Evolutionary conservation across 352 stramenopile species (phyloP).

Genomic region (Globisporangium paddicum): DNA sequence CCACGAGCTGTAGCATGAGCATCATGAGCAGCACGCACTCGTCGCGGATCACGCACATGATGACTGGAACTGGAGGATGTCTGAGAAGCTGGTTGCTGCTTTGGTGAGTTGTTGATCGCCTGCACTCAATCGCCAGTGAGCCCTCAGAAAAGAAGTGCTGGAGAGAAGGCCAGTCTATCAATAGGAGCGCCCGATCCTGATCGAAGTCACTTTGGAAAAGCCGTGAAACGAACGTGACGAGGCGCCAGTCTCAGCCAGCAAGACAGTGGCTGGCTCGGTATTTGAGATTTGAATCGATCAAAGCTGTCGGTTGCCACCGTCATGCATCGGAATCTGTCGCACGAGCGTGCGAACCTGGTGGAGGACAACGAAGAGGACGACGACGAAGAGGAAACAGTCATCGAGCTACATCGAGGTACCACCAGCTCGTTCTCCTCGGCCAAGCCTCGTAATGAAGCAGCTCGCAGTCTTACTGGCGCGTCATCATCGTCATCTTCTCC

Average conservation of each 20-base stretch:
- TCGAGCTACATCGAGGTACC: conserved; percentile 23
- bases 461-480: not conserved
- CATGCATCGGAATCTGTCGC: not conserved
- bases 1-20: conserved; percentile 32
- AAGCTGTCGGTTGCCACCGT: not conserved
- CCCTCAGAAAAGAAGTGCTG: not conserved
- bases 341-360: conserved; percentile 9
- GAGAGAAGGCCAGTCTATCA: not conserved
- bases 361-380: conserved; percentile 22
- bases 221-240: not conserved
- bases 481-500: not conserved
- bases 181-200: no score
- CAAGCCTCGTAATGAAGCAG: not conserved
- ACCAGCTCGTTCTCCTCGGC: conserved; percentile 14
- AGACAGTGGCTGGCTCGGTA: no score
- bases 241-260: no score
- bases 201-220: no score
- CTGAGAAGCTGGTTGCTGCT: not conserved
- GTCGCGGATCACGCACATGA: conserved; percentile 41
- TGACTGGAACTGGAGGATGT: not conserved
- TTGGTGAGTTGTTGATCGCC: not conserved
- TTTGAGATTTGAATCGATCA: no score
- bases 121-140: not conserved
- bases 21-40: conserved; percentile 41
- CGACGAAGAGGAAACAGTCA: conserved; percentile 31